Base-by-base conservation (phyloP, 495 filamentous ascomycete genomes). In the Tuber calosporum region DNA sequence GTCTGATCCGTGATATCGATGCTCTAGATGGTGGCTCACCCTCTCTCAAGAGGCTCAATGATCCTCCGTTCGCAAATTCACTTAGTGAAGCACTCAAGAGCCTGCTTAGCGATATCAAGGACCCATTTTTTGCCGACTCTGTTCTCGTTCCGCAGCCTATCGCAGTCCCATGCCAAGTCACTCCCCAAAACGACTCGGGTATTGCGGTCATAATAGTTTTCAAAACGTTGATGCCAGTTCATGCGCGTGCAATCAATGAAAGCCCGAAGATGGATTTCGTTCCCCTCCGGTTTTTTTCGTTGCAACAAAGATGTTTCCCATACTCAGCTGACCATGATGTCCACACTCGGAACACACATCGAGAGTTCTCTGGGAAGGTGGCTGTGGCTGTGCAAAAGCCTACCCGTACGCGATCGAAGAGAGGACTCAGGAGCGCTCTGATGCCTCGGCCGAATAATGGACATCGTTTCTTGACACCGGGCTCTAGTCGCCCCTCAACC, bases 231-330 rank as follows among this genome's bases (percentile, higher is more conserved):
- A 62, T 78, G 34, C 74, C 76, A n/a, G 77, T 78, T 3, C 75
- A 78, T 39, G 76, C 76, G n/a, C 74, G 74, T 73, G 68, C 74
- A 66, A 68, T 78, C 26, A 53, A 70, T 19, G 70, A 38, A 30
- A 73, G 70, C 38, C 69, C 71, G 4, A 73, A 74, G 69, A 73
- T 80, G 38, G 67, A 78, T 67, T 76, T 80, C 69, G 36, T 73
- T 8, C 70, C 78, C 15, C 66, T 80, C 22, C 26, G 11, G 17
- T 80, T 80, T 66, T 77, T 80, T 69, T 77, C 78, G 1, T 30
- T 75, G 11, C 79, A 80, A 34, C 79, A 80, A 68, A 74, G 78
- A 30, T 74, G 74, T 62, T 77, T 80, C 38, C 74, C 79, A 5
- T 77, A 75, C 68, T 80, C 74, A 4, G 39, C 70, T 40, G 79